Evolutionary conservation across 495 filamentous ascomycete species (phyloP), one percentile per base, ranked within the genome.

Genomic region (Neohortaea acidophila): DNA sequence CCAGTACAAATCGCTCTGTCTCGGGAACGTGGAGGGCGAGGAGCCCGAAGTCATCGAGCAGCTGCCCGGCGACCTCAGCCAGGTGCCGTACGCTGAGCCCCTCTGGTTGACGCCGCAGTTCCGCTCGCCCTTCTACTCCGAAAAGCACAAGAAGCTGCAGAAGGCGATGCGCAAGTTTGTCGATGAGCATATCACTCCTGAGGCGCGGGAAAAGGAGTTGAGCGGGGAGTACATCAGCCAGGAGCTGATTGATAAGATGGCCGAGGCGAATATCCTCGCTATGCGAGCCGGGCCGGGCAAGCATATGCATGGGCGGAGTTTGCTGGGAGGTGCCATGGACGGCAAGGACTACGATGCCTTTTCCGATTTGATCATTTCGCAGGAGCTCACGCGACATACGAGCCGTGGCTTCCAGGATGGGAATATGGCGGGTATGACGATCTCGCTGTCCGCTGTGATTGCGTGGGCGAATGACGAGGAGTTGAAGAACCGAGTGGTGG

Each of bases 271-370:
- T 41, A 62, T 92, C 4, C 56, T 87, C 38, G 81, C 78, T 39
- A 87, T 89, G 82, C 72, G 81, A 17, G 56, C 89, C 46, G 84
- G 84, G 0, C 84, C 84, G 10, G 84, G 84, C 15, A 81, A 81
- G 56, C 82, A 89, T 59, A 55, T 92, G 44, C 72, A 87, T 51
- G 75, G 74, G 15, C 63, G 71, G 19, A 67, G 64, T 25, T 58
- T 89, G 12, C 61, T 87, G 19, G 71, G 71, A 32, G 82, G 81
- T 36, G 74, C 68, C 21, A 68, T 84, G 25, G 67, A 79, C 45
- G 78, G 79, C 21, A 71, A 83, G 62, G 80, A 89, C 44, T 89
- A 82, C 50, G 82, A 92, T 56, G 84, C 85, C 57, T 78, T 92
- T 56, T 81, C 87, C 59, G 82, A 87, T 57, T 54, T 89, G 53